Base-by-base conservation (phyloP, 2,329 filamentous ascomycete genomes). In the Hymenoscyphus albidus region DNA sequence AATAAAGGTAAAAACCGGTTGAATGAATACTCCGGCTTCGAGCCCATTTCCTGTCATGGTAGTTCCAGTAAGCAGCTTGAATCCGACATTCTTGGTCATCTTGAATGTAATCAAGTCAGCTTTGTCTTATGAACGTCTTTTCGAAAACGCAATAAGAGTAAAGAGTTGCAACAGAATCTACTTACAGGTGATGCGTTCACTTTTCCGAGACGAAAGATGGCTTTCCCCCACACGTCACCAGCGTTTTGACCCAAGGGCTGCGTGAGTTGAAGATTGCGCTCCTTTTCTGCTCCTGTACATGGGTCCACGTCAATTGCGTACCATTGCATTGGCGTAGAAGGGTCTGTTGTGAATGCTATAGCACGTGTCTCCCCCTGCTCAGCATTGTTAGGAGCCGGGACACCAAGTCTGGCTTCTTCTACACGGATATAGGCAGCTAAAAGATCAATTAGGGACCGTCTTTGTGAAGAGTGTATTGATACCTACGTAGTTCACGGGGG, bases 1-100 rank as follows among this genome's bases (percentile, higher is more conserved):
- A 65, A 80, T 79, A 76, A 77, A 80, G 63, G 78, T 76, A 5
- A 73, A 74, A 9, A 80, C 76, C 14, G 78, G 75, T 35, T 76
- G 74, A 40, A 79, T 72, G 56, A 77, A 80, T 56, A 78, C 74
- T 2, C 79, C 78, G 1, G 77, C 78, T 32, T 74, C 66, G 44
- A 80, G 77, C 32, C 73, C 73, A 64, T 78, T 77, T 48, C 75
- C 75, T 3, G 76, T 77, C 32, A 71, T 65, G 48, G 73, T 72
- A 42, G 75, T 74, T 0, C 76, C 76, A 16, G 69, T 74, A 40
- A 72, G 71, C 18, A 76, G 71, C 22, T 69, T 74, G 59, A 80
- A 73, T 42, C 73, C 71, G 66, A 70, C 67, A 38, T 69, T 62
- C 4, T 68, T 79, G 78, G 69, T 80, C 77, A 58, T 78, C 74